These are phyloP conservation scores for Arbutus unedo DNA, from an alignment of 148 eudicot species.

Conservation along the genomic window DNA sequence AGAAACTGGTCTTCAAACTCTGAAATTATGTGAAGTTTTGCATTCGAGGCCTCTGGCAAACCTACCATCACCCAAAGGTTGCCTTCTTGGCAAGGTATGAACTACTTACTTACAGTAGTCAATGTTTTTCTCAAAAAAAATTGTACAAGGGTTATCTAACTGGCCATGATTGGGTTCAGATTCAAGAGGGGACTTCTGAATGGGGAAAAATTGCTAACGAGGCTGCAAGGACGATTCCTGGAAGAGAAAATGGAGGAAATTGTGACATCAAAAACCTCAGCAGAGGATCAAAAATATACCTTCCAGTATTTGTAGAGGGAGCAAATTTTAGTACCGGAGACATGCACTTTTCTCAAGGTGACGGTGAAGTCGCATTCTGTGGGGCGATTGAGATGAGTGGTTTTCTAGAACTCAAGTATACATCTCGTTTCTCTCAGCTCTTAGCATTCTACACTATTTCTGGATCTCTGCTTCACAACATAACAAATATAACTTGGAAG, in stretches of 20 bases:
- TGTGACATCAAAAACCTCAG: slow-evolving; percentile 95
- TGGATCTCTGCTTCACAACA: neutral
- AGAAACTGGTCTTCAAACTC: slow-evolving; percentile 67
- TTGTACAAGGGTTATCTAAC: neutral
- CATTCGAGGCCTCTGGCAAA: slow-evolving; percentile 85
- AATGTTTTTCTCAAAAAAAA: neutral
- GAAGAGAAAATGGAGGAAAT: slow-evolving; percentile 97
- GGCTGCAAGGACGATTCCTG: slow-evolving; percentile 93
- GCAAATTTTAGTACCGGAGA: slow-evolving; percentile 95
- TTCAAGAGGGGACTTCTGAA: slow-evolving; percentile 56
- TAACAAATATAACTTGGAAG: neutral
- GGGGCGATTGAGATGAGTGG: slow-evolving; percentile 99
- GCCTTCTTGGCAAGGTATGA: slow-evolving; percentile 78
- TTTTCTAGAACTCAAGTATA: slow-evolving; percentile 89
- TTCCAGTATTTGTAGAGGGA: slow-evolving; percentile 93
- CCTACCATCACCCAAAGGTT: slow-evolving; percentile 81
- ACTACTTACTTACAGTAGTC: neutral
- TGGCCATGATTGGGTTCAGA: slow-evolving; percentile 33
- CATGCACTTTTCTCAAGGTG: slow-evolving; percentile 98
- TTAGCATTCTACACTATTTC: neutral
- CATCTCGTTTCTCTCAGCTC: slow-evolving; percentile 9
- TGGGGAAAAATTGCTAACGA: slow-evolving; percentile 80
- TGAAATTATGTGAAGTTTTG: slow-evolving; percentile 80
- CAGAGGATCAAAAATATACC: slow-evolving; percentile 88
- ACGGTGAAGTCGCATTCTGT: slow-evolving; percentile 91